A percentile compares a stretch with the other conserved stretches of the same genome.
phyloP scores from a whole-genome alignment of 331 rosid species.

The Saraca asoca region DNA sequence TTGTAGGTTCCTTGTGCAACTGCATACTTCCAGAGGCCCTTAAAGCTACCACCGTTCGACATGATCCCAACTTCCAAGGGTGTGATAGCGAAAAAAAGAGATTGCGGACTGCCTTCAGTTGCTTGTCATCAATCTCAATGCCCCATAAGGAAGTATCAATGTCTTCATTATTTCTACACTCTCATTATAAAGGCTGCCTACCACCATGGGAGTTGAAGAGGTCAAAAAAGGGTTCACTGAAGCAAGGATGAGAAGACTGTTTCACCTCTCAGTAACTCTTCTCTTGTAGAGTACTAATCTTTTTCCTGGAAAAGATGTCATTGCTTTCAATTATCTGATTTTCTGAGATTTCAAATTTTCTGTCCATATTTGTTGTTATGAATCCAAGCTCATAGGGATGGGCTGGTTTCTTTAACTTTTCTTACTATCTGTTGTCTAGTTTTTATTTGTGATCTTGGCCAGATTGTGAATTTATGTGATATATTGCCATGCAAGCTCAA shows the following conservation, averaged over 20 bases:
- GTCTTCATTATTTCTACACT: constrained; percentile 84
- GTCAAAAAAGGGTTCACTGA: constrained; percentile 62
- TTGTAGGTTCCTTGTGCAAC: constrained; percentile 78
- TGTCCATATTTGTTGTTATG: constrained; percentile 33
- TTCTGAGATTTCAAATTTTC: constrained; percentile 28
- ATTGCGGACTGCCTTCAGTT: constrained; percentile 65
- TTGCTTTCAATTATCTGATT: constrained; percentile 32
- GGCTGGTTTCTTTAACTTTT: constrained; percentile 2
- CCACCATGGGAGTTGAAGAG: constrained; percentile 87
- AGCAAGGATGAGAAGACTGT: constrained; percentile 51
- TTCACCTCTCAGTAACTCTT: constrained; percentile 30
- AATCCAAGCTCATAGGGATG: constrained; percentile 26
- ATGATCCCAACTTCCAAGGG: constrained; percentile 55
- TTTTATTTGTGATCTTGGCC: constrained; percentile 41
- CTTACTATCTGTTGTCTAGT: constrained; percentile 34
- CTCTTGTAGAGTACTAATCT: constrained; percentile 27
- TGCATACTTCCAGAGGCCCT: constrained; percentile 89
- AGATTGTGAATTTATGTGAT: constrained; percentile 41
- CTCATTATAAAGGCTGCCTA: constrained; percentile 88
- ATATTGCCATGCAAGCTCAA: constrained; percentile 38
- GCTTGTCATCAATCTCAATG: constrained; percentile 78
- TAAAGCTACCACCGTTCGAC: constrained; percentile 60
- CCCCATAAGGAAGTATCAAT: constrained; percentile 77
- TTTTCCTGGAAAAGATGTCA: constrained; percentile 36
- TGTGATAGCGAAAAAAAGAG: constrained; percentile 69